Percentiles rank a stretch among this genome's conserved stretches.
These are phyloP conservation scores for Myxozyma neglecta DNA, from an alignment of 805 yeast species.

Conservation along the genomic window DNA sequence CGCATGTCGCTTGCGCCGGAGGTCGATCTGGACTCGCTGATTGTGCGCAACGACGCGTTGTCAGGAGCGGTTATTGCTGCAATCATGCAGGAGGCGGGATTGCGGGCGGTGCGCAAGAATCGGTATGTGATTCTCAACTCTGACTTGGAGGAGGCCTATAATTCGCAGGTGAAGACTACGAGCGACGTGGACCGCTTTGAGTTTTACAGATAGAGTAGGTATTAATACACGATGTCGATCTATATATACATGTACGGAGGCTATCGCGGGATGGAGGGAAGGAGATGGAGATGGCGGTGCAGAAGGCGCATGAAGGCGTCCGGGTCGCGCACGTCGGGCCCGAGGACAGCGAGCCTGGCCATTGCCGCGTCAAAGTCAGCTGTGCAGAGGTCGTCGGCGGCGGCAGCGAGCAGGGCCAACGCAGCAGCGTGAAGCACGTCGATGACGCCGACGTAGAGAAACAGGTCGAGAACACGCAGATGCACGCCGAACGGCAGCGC, in stretches of 20 bases:
- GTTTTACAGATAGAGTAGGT: constrained; percentile 71
- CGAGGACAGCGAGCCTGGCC: constrained; percentile 8
- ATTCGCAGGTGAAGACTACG: constrained; percentile 93
- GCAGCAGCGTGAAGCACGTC: constrained; percentile 29
- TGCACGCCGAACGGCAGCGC: constrained; percentile 30
- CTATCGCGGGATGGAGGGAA: background rate
- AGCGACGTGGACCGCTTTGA: constrained; percentile 96
- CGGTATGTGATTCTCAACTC: constrained; percentile 94
- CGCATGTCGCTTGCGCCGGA: constrained; percentile 98
- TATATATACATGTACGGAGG: background rate
- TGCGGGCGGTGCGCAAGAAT: constrained; percentile 96
- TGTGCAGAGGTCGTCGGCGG: constrained; percentile 1
- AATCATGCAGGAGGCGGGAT: constrained; percentile 99
- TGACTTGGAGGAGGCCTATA: constrained; percentile 97
- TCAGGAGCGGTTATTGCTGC: constrained; percentile 98
- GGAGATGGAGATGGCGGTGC: constrained; percentile 8
- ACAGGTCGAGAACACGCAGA: constrained; percentile 31
- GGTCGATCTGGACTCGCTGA: constrained; percentile 90
- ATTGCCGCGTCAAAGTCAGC: constrained; percentile 26
- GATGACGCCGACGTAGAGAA: constrained; percentile 19
- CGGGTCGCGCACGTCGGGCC: constrained; percentile 7
- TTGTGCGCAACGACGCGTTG: constrained; percentile 92
- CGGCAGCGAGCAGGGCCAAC: constrained; percentile 20
- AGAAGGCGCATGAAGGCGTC: constrained; percentile 27
- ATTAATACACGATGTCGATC: background rate